Conservation (phyloP, 768 basidiomycete species). For the Plicaturopsis crispa region DNA sequence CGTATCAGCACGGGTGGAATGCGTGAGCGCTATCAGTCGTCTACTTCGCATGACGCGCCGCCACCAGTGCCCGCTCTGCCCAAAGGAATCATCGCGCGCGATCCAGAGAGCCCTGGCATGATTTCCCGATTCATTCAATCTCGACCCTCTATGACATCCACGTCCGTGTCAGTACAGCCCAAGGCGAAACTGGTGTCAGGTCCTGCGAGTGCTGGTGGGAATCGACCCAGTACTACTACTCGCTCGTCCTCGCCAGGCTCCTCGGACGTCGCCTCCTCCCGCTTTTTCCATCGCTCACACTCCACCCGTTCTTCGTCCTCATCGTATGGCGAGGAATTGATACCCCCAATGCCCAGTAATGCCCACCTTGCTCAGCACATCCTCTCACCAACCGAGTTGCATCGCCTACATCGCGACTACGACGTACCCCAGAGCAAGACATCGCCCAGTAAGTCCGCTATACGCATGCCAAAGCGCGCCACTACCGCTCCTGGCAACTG, state of each 20-base stretch:
- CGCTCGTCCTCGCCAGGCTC: conserved; percentile 56
- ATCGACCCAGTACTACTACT: conserved; percentile 41
- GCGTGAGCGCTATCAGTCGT: conserved; percentile 41
- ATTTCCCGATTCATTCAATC: conserved; percentile 15
- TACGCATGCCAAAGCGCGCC: too few relatives aligned
- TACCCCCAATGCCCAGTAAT: conserved; percentile 29
- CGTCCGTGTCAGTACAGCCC: conserved; percentile 4
- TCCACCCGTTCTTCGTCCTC: conserved; percentile 50
- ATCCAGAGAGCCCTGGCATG: conserved; percentile 7
- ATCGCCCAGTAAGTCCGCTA: too few relatives aligned
- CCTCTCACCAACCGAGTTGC: conserved; percentile 48
- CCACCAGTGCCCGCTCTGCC: conserved; percentile 62
- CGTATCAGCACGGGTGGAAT: conserved; percentile 59
- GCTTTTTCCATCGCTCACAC: conserved; percentile 41
- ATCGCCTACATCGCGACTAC: conserved; percentile 25
- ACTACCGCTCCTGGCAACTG: too few relatives aligned
- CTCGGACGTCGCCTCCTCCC: conserved; percentile 46
- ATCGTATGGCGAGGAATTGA: conserved; percentile 38
- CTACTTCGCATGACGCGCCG: conserved; percentile 15
- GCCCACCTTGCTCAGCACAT: conserved; percentile 35
- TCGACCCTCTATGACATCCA: conserved; percentile 14
- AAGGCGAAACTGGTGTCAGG: conserved; percentile 5
- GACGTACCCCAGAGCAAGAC: conserved; percentile 3
- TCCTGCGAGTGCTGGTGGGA: conserved; percentile 1
- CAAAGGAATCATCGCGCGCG: conserved; percentile 20